Conservation (phyloP, 2,329 filamentous ascomycete species). For the Dactylellina sp. region DNA sequence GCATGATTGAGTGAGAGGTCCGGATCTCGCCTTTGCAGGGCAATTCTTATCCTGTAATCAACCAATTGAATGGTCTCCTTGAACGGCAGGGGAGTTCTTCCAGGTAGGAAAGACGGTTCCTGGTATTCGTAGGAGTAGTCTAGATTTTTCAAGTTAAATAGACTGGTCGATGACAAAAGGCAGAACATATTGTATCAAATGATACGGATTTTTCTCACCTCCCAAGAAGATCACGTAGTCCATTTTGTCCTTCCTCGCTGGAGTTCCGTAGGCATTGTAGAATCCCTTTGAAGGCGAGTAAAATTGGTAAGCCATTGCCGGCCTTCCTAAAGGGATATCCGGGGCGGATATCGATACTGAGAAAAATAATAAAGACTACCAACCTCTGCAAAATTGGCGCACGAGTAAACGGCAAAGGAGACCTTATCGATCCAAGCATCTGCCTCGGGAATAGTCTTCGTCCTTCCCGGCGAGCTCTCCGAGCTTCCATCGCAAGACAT, state of each 20-base stretch:
- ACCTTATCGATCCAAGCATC: slow-evolving; percentile 61
- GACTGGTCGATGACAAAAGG: slow-evolving; percentile 59
- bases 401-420: slow-evolving; percentile 62
- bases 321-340: slow-evolving; percentile 37
- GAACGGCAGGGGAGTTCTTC: slow-evolving; percentile 61
- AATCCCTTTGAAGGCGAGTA: slow-evolving; percentile 65
- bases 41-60: slow-evolving; percentile 66
- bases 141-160: slow-evolving; percentile 59
- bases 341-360: slow-evolving; percentile 23
- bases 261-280: slow-evolving; percentile 67
- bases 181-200: slow-evolving; percentile 39
- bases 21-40: slow-evolving; percentile 63
- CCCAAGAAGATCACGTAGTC: slow-evolving; percentile 65
- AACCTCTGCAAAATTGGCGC: slow-evolving; percentile 62
- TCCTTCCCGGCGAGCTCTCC: slow-evolving; percentile 62
- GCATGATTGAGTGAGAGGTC: slow-evolving; percentile 65
- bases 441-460: slow-evolving; percentile 62
- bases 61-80: slow-evolving; percentile 63
- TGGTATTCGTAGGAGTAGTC: slow-evolving; percentile 75
- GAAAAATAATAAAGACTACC: background rate
- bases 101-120: slow-evolving; percentile 63
- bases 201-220: slow-evolving; percentile 18
- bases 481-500: slow-evolving; percentile 59
- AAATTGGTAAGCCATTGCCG: slow-evolving; percentile 22
- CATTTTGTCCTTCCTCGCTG: slow-evolving; percentile 65